phyloP scores from a whole-genome alignment of 768 basidiomycete species.

The Russula foetens region DNA sequence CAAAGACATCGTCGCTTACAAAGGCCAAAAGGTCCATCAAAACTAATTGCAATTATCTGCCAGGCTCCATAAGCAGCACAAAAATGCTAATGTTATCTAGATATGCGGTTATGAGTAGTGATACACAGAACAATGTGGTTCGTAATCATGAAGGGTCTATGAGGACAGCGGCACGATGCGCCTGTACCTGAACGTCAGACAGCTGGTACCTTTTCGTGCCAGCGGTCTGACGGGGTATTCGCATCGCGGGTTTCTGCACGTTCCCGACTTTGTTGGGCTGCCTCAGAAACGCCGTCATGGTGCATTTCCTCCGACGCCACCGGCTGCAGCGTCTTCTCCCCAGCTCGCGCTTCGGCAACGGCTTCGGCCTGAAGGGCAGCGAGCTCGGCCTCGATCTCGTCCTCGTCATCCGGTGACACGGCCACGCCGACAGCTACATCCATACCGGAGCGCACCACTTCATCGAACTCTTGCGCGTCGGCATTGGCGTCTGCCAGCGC shows the following conservation, averaged over 20 bases:
- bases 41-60: no score
- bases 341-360: slow-evolving; percentile 23
- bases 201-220: background rate
- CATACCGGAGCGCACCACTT: slow-evolving; percentile 61
- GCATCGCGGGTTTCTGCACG: background rate
- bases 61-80: no score
- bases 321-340: slow-evolving; percentile 5
- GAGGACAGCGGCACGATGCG: no score
- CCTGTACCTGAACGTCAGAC: background rate
- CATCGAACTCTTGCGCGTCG: slow-evolving; percentile 76
- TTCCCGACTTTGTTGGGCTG: background rate
- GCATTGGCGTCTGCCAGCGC: slow-evolving; percentile 76
- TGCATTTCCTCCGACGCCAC: background rate
- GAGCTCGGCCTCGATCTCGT: slow-evolving; percentile 60
- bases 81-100: background rate
- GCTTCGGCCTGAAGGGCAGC: slow-evolving; percentile 42
- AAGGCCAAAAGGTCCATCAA: no score
- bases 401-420: slow-evolving; percentile 39
- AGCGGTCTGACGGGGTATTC: background rate
- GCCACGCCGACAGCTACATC: slow-evolving; percentile 40
- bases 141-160: background rate
- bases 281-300: background rate
- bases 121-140: background rate
- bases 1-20: no score
- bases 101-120: background rate